Evolutionary conservation across 1,139 yeast genomes (phyloP).

Genomic region (Yamadazyma atmosphaerica): DNA sequence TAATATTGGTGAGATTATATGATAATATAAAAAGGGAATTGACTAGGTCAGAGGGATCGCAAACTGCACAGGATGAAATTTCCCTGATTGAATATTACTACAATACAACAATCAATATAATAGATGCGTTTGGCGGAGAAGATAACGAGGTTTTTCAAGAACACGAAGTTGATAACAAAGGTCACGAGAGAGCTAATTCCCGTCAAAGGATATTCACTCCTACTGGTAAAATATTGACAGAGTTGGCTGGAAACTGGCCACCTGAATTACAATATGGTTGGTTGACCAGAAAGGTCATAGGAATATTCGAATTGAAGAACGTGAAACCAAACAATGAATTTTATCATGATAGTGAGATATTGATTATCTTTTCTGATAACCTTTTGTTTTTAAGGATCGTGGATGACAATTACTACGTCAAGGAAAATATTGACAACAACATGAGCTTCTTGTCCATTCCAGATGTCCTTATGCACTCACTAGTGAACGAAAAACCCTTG

Average conservation of each 20-base stretch:
- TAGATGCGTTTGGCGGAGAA: conserved; percentile 77
- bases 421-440: conserved; percentile 22
- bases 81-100: conserved; percentile 40
- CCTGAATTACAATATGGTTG: conserved; percentile 83
- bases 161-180: conserved; percentile 40
- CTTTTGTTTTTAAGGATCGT: conserved; percentile 60
- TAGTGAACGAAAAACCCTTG: conserved; percentile 82
- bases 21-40: conserved; percentile 21
- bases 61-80: conserved; percentile 14
- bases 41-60: conserved; percentile 9
- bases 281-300: conserved; percentile 81
- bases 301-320: conserved; percentile 62
- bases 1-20: conserved; percentile 60
- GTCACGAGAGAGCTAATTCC: conserved; percentile 15
- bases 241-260: conserved; percentile 86
- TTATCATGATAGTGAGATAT: conserved; percentile 43
- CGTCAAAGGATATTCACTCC: conserved; percentile 78
- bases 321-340: conserved; percentile 28
- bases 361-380: conserved; percentile 80
- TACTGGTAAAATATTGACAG: conserved; percentile 83
- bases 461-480: conserved; percentile 84
- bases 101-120: conserved; percentile 58
- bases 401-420: conserved; percentile 37
- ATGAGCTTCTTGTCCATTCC: conserved; percentile 63
- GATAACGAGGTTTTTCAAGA: conserved; percentile 19